phyloP scores from a whole-genome alignment of 108 stramenopile genomes.

The Cyclotella sp. region DNA sequence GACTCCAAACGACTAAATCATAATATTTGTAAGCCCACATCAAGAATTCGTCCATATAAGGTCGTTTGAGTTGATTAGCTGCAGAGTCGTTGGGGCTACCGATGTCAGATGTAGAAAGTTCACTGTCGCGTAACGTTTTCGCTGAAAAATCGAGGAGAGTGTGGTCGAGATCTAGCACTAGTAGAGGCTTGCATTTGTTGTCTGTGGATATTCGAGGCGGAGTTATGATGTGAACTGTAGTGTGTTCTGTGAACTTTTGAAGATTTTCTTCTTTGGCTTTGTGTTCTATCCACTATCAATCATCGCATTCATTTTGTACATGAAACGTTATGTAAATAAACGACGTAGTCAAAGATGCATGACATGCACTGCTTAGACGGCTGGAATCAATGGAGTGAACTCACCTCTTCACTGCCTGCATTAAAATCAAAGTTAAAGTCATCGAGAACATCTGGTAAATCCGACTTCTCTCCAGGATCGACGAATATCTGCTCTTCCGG shows the following conservation, averaged over 20 bases:
- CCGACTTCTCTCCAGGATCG: constrained; percentile 79
- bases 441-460: constrained; percentile 89
- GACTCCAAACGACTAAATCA: constrained; percentile 95
- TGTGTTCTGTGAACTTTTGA: constrained; percentile 84
- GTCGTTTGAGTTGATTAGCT: constrained; percentile 74
- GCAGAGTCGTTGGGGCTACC: constrained; percentile 33
- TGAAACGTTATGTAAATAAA: no score
- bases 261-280: constrained; percentile 89
- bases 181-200: constrained; percentile 68
- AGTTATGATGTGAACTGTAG: constrained; percentile 88
- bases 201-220: constrained; percentile 60
- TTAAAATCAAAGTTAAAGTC: constrained; percentile 93
- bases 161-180: constrained; percentile 96
- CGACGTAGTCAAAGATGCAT: no score
- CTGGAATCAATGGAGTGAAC: not conserved
- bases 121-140: constrained; percentile 55
- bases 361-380: no score
- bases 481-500: constrained; percentile 93
- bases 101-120: constrained; percentile 16
- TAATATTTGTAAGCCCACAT: constrained; percentile 82
- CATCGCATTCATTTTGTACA: not conserved
- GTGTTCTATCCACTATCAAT: constrained; percentile 73
- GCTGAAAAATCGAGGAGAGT: constrained; percentile 92
- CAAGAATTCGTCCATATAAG: constrained; percentile 92
- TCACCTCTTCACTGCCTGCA: constrained; percentile 61